phyloP scores from a whole-genome alignment of 441 rosid genomes.

The Brassica balearica region DNA sequence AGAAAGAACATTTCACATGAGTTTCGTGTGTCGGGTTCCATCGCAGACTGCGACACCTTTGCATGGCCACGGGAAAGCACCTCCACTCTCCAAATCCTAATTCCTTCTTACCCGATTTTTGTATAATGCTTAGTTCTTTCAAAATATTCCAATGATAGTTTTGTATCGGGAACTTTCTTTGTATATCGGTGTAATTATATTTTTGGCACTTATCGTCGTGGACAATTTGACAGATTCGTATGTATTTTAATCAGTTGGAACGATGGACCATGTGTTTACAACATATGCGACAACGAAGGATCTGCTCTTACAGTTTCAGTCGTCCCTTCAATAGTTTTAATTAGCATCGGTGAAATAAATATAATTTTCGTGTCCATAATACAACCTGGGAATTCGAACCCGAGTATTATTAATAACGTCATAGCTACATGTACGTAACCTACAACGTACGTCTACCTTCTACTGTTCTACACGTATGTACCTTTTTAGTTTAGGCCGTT shows the following conservation, averaged over 20 bases:
- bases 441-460: too few species aligned
- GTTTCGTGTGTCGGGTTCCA: conserved; percentile 50
- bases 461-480: conserved; percentile 11
- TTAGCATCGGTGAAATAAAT: conserved; percentile 25
- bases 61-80: conserved; percentile 48
- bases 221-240: conserved; percentile 31
- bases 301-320: conserved; percentile 39
- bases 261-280: conserved; percentile 42
- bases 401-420: too few species aligned
- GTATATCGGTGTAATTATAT: neutral
- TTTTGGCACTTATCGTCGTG: conserved; percentile 16
- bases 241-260: conserved; percentile 33
- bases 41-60: conserved; percentile 47
- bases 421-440: too few species aligned
- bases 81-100: conserved; percentile 38
- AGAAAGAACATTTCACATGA: conserved; percentile 47
- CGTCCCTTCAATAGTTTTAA: conserved; percentile 1
- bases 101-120: neutral
- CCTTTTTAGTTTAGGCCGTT: neutral
- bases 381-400: conserved; percentile 37
- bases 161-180: neutral
- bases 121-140: neutral
- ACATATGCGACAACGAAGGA: conserved; percentile 46
- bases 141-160: neutral
- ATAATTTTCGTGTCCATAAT: conserved; percentile 4